Conservation (phyloP, 2,329 filamentous ascomycete genomes). For the Coniochaeta sp. region DNA sequence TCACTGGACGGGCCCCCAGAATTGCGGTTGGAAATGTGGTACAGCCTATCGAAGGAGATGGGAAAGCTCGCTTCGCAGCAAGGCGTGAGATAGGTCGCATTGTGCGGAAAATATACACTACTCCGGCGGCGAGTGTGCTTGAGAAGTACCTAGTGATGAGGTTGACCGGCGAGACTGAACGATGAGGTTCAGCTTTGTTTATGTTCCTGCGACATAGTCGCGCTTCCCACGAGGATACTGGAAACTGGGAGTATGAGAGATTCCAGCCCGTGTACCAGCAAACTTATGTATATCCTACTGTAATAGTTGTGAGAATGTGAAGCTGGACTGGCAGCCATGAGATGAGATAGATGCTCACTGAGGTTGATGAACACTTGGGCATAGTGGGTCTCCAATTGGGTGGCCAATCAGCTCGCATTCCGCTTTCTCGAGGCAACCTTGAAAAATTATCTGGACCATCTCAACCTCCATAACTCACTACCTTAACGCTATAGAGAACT, state of each 20-base stretch:
- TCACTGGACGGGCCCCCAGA: neutral
- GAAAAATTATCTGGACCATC: conserved; percentile 2
- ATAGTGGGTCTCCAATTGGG: neutral
- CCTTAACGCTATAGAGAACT: neutral
- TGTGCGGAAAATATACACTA: neutral
- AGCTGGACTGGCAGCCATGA: neutral
- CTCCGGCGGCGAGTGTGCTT: neutral
- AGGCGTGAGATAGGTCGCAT: neutral
- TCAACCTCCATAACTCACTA: neutral
- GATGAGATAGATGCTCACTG: neutral
- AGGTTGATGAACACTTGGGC: neutral
- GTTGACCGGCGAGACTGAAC: too few species aligned
- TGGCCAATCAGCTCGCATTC: neutral
- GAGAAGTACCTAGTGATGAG: too few species aligned
- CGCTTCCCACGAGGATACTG: too few species aligned
- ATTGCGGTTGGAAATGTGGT: neutral
- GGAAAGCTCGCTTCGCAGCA: neutral
- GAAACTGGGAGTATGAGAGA: too few species aligned
- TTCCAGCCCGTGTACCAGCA: too few species aligned
- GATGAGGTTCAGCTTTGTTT: neutral
- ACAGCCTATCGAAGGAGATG: neutral
- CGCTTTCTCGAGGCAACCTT: neutral
- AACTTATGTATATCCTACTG: too few species aligned
- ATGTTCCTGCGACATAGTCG: too few species aligned
- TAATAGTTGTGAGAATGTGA: too few species aligned